Base-by-base conservation (phyloP, 2,329 filamentous ascomycete genomes). In the Aplosporella prunicola region DNA sequence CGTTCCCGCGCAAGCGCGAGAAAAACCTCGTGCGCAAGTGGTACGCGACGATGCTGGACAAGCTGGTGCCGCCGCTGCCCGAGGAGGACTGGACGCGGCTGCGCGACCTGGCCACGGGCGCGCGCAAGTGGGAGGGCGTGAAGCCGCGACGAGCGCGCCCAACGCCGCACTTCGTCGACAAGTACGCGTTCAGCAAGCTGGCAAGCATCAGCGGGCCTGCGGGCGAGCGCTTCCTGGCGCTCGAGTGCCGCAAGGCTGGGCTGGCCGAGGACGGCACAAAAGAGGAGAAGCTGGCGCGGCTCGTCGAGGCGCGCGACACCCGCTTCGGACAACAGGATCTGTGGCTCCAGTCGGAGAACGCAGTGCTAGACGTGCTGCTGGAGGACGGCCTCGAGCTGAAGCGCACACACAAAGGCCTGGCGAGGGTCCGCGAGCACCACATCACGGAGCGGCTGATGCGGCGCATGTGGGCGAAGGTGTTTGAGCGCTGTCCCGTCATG, bases 401-500 rank as follows among this genome's bases (percentile, higher is more conserved):
- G 16, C 32, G 31, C 7, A 27, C 39, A 35, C 27, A 16, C 17
- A 31, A 32, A 17, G 26, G 11, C 39, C 39, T 9, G 39, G 39
- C n/a, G 18, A 15, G 13, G 24, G 23, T 13, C 20, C 23, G 39
- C 15, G 57, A 56, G 2, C 61, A 63, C 36, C 43, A 33, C n/a
- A 52, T 70, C 22, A 68, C 57, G 2, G 43, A 51, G 9, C 57
- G 63, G 8, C 62, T 58, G 39, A 69, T 72, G 68, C 53, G 53
- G 35, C 55, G 65, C 20, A 43, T 71, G 11, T 71, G 67, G 55
- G 45, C 51, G 5, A 51, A 50, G 16, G 48, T 70, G 5, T 61
- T 68, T 35, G 43, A 42, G 3, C 54, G 63, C 38, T 63, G 61
- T 45, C 56, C 61, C 1, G 25, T 50, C 4, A 56, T 64, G 51